Evolutionary conservation across 139 green algal genomes (phyloP), one percentile per base, ranked within the genome.

Genomic region (Chlorella sp.): DNA sequence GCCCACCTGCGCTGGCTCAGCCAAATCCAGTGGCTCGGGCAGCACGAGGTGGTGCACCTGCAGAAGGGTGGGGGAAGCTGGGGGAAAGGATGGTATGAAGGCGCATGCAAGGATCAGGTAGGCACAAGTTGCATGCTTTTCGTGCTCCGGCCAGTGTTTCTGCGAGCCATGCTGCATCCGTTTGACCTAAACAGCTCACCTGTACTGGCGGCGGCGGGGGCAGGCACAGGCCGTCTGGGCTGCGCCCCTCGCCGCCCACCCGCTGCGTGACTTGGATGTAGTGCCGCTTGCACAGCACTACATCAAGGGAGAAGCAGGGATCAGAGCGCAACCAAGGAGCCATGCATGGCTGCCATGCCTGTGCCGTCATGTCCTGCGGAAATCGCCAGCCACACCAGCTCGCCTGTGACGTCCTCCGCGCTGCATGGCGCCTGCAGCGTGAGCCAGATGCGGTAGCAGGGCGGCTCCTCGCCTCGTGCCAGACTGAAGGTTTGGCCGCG

Each of bases 161-260:
- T n/a, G n/a, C n/a, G n/a, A n/a, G n/a, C n/a, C n/a, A n/a, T n/a
- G n/a, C n/a, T n/a, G n/a, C n/a, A n/a, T n/a, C n/a, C n/a, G n/a
- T n/a, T n/a, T n/a, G n/a, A n/a, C n/a, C n/a, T n/a, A n/a, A n/a
- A 20, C 14, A 26, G 51, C 51, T 60, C 51, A 60, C 51, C 14
- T 60, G 51, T 16, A 60, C 51, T 24, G 70, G 70, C 22, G 70
- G 38, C 70, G 70, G 70, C 40, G 70, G 70, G 17, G 70, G 70
- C 70, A 76, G 70, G 70, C 70, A 76, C 17, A 58, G 13, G 38
- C 70, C 70, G 70, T 76, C 70, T 19, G 70, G 70, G 70, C 38
- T 56, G 70, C 36, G 22, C 2, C 16, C 3, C 8, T 41, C 38
- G 9, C 68, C 40, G 22, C 36, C 36, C 19, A 41, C 36, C 1